Conservation (phyloP, 1,284 basidiomycete species). For the Pseudozyma sp. region DNA sequence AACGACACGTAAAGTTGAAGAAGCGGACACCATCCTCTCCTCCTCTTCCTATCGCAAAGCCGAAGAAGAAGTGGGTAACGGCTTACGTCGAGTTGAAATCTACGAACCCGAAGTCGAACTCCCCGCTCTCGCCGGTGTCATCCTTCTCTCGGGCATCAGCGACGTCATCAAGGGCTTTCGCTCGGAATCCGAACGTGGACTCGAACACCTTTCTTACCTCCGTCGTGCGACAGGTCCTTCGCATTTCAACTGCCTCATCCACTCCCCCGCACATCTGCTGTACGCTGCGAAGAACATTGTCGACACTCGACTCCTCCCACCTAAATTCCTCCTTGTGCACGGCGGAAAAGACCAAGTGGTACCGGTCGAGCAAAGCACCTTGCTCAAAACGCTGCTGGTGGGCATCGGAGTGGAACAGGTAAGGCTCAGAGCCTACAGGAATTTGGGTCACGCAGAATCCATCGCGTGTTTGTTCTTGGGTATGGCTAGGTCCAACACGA, state of each 20-base stretch:
- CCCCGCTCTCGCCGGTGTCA: conserved; percentile 68
- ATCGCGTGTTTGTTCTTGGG: conserved; percentile 64
- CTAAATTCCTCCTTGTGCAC: conserved; percentile 69
- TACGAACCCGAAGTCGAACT: conserved; percentile 68
- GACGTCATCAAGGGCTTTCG: conserved; percentile 70
- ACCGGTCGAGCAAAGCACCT: conserved; percentile 68
- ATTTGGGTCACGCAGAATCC: conserved; percentile 68
- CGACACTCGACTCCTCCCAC: conserved; percentile 67
- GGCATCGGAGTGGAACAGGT: conserved; percentile 69
- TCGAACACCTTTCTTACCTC: conserved; percentile 70
- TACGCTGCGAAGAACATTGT: conserved; percentile 69
- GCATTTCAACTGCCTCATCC: conserved; percentile 69
- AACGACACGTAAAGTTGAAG: conserved; percentile 33
- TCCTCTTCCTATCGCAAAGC: conserved; percentile 43
- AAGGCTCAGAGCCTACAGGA: conserved; percentile 66
- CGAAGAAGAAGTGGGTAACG: conserved; percentile 59
- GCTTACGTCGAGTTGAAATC: conserved; percentile 65
- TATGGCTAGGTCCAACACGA: conserved; percentile 62
- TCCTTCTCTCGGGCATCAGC: conserved; percentile 69
- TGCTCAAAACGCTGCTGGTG: conserved; percentile 69
- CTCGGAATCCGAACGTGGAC: conserved; percentile 66
- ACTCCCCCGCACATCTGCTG: conserved; percentile 70
- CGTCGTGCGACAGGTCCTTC: conserved; percentile 68
- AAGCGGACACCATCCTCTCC: conserved; percentile 31
- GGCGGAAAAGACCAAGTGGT: conserved; percentile 69